Evolutionary conservation across 805 yeast species (phyloP).

Genomic region (Hanseniaspora osmophila): DNA sequence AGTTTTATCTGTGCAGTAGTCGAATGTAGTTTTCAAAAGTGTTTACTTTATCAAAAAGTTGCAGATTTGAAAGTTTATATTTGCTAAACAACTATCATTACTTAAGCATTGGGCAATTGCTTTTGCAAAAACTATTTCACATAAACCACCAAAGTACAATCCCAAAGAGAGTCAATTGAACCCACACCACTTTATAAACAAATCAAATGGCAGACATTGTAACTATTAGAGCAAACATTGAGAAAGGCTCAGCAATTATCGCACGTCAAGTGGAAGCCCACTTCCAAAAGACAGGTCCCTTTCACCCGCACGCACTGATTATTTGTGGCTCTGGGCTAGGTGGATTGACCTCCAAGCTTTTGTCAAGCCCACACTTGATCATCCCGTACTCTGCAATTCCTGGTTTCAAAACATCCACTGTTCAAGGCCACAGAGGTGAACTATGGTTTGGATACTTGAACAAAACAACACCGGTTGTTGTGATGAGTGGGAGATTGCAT

Average conservation of each 20-base stretch:
- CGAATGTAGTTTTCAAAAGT: too few species aligned
- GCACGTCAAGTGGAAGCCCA: conserved; percentile 1
- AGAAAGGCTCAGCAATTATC: conserved; percentile 1
- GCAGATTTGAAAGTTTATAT: too few species aligned
- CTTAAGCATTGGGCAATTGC: too few species aligned
- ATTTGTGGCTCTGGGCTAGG: conserved; percentile 94
- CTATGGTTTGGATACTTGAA: conserved; percentile 62
- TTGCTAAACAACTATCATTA: too few species aligned
- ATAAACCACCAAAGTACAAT: too few species aligned
- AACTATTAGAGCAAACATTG: background rate
- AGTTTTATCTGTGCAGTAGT: too few species aligned
- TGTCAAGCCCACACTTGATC: conserved; percentile 28
- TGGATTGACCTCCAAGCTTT: conserved; percentile 49
- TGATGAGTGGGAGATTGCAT: conserved; percentile 90
- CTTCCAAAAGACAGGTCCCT: conserved; percentile 2
- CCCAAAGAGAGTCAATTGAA: too few species aligned
- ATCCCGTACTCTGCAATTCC: conserved; percentile 62
- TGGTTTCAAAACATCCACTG: conserved; percentile 69
- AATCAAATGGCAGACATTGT: background rate
- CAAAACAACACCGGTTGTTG: conserved; percentile 59
- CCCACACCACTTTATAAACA: too few species aligned
- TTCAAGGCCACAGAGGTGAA: conserved; percentile 79
- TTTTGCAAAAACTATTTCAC: too few species aligned
- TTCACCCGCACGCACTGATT: conserved; percentile 51
- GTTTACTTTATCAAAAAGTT: too few species aligned